Evolutionary conservation across 2,329 filamentous ascomycete species (phyloP), one percentile per base, ranked within the genome.

Genomic region (Neoarthrinium moseri): DNA sequence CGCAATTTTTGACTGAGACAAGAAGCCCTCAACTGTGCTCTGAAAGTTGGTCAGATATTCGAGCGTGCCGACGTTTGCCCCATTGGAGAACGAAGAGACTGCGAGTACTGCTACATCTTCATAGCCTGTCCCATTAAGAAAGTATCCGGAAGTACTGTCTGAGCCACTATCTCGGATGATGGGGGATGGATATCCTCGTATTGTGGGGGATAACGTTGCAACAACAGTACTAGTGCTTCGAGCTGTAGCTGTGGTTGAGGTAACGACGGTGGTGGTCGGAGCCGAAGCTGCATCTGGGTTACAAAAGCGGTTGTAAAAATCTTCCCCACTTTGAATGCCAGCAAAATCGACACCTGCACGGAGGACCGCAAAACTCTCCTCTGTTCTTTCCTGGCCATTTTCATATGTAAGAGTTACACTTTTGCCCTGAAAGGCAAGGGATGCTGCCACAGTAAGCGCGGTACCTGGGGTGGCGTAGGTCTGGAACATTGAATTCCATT

Each of bases 401-500:
- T 65, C 65, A 39, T 65, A 67, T 1, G 58, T 62, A 11, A 68
- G 34, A 2, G 61, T 66, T 12, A 65, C 21, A 29, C 37, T 57
- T n/a, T 53, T 48, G 10, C 60, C 61, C 17, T 62, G 51, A 50
- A 56, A 66, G 10, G 53, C 51, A 10, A 60, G 40, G 10, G 54
- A 58, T 2, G 51, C 52, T 4, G 57, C 59, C 10, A 65, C 40
- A 38, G 50, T 51, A 6, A 54, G 49, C 7, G 46, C 39, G 1
- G 46, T 48, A 1, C 45, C 35, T 1, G 58, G 59, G 11, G 46
- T 52, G 6, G 63, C 61, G 32, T 62, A 62, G 2, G 40, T 54
- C 29, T 51, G 55, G 49, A 67, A 62, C 17, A 54, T 53, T 2
- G 53, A 46, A 43, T 59, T 70, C 63, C 75, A 84, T 49, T 80